Conservation (phyloP, 805 yeast genomes). For the Cyberlindnera xylosilytica region DNA sequence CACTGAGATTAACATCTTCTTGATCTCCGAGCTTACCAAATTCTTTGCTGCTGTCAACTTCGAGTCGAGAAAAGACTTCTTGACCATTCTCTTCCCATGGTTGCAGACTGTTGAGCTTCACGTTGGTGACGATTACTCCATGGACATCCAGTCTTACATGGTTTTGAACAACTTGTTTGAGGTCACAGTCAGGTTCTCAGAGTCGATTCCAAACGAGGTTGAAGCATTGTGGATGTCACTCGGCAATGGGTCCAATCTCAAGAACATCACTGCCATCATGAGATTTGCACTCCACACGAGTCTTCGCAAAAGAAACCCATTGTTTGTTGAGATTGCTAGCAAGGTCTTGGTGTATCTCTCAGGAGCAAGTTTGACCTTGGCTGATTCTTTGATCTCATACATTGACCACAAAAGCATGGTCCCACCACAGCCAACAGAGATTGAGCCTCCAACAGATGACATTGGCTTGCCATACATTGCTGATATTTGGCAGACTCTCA, state of each 20-base stretch:
- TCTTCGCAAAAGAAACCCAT: conserved; percentile 63
- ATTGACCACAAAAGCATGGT: conserved; percentile 86
- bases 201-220: conserved; percentile 76
- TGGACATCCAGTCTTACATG: conserved; percentile 52
- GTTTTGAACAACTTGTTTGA: conserved; percentile 78
- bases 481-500: conserved; percentile 55
- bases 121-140: conserved; percentile 35
- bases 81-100: conserved; percentile 88
- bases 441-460: conserved; percentile 32
- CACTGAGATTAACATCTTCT: conserved; percentile 55
- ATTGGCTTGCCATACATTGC: conserved; percentile 71
- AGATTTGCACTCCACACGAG: conserved; percentile 69
- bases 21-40: conserved; percentile 72
- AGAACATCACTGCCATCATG: conserved; percentile 69
- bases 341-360: conserved; percentile 81
- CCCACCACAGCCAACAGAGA: conserved; percentile 51
- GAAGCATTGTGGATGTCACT: conserved; percentile 95
- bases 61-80: conserved; percentile 68
- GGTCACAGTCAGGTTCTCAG: conserved; percentile 75
- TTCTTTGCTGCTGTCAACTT: conserved; percentile 58
- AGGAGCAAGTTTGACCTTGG: conserved; percentile 45
- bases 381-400: conserved; percentile 64
- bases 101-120: conserved; percentile 75
- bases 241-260: conserved; percentile 66
- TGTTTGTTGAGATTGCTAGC: conserved; percentile 73